phyloP scores from a whole-genome alignment of 768 basidiomycete species.

The Nevesoporus exiguus region DNA sequence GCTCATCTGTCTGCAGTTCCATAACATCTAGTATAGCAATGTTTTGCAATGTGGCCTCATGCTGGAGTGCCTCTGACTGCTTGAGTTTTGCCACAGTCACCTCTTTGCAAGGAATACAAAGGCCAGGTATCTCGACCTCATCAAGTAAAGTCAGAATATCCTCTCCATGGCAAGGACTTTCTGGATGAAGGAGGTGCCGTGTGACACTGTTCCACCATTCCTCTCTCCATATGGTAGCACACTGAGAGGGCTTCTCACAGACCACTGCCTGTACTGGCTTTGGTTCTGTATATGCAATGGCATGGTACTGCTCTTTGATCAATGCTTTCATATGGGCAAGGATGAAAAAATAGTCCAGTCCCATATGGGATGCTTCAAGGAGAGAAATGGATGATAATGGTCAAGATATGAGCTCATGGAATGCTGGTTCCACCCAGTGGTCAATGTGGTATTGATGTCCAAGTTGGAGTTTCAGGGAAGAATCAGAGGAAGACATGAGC shows the following conservation, averaged over 20 bases:
- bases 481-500: not conserved
- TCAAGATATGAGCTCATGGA: not conserved
- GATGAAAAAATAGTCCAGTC: not conserved
- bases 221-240: not conserved
- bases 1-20: not conserved
- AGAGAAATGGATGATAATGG: slow-evolving; percentile 8
- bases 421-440: not conserved
- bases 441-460: not conserved
- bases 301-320: not conserved
- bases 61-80: not conserved
- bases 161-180: not conserved
- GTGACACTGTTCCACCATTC: not conserved
- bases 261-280: too few species aligned
- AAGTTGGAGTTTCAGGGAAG: not conserved
- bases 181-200: not conserved
- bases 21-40: not conserved
- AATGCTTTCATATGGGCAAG: not conserved
- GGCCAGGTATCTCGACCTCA: not conserved
- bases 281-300: not conserved
- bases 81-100: not conserved
- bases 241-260: not conserved
- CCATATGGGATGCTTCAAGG: not conserved
- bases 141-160: not conserved
- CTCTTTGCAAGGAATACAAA: not conserved
- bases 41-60: not conserved